Evolutionary conservation across 106 monocot species (phyloP).

Genomic region (Dendrobium nobile): DNA sequence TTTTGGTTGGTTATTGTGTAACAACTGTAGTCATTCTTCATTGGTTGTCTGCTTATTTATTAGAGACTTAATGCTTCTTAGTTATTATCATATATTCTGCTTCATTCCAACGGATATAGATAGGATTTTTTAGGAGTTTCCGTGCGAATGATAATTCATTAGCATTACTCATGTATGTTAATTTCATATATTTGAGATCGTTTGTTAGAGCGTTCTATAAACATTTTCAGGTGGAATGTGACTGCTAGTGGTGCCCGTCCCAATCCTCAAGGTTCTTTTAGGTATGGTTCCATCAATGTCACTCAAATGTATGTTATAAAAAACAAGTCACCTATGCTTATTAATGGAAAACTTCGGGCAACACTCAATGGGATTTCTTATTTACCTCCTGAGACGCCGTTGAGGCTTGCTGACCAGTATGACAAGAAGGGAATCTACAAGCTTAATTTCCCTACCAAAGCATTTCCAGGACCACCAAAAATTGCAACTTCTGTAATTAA

Average conservation of each 20-base stretch:
- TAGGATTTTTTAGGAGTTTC: too few species aligned
- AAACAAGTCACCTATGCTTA: constrained; percentile 40
- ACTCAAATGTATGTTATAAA: constrained; percentile 49
- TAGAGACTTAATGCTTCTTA: too few species aligned
- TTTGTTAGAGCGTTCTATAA: neutral
- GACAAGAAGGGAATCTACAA: constrained; percentile 54
- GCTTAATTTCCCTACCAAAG: constrained; percentile 54
- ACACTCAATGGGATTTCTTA: constrained; percentile 71
- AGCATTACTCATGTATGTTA: too few species aligned
- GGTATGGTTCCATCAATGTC: constrained; percentile 57
- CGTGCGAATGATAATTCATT: too few species aligned
- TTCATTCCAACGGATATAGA: too few species aligned
- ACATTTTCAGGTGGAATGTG: constrained; percentile 40
- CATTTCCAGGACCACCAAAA: constrained; percentile 28
- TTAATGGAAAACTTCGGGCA: constrained; percentile 45
- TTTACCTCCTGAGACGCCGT: constrained; percentile 38
- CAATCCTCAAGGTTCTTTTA: constrained; percentile 55
- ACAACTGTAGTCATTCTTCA: too few species aligned
- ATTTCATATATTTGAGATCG: neutral
- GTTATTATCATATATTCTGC: too few species aligned
- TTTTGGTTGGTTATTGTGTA: too few species aligned
- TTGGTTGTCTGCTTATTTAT: too few species aligned
- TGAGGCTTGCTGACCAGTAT: constrained; percentile 50
- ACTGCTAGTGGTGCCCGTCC: constrained; percentile 50
- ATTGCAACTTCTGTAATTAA: constrained; percentile 50